A percentile compares a stretch with the other conserved stretches of the same genome.
These are phyloP conservation scores for Hyphodiscus sp. DNA, from an alignment of 2,329 filamentous ascomycete genomes.

Conservation along the genomic window DNA sequence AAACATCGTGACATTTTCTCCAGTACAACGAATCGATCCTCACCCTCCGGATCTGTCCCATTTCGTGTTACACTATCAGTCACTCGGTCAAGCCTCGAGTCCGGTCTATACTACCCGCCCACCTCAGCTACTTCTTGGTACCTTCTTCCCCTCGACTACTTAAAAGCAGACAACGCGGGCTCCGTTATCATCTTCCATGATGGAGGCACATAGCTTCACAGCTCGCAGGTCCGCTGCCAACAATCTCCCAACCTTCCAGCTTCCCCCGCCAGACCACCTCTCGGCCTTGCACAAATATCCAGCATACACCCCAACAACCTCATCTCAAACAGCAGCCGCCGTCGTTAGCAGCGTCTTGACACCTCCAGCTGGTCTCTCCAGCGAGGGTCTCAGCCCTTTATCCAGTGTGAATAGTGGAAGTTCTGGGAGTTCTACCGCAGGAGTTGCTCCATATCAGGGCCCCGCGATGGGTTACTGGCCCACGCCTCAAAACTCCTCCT, in stretches of 20 bases:
- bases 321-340: constrained; percentile 32
- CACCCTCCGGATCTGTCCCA: constrained; percentile 4
- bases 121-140: not conserved
- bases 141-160: constrained; percentile 1
- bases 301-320: constrained; percentile 42
- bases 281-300: constrained; percentile 44
- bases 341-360: constrained; percentile 35
- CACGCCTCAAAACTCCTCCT: constrained; percentile 38
- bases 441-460: constrained; percentile 49
- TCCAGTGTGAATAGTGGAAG: constrained; percentile 55
- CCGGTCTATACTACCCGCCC: not conserved
- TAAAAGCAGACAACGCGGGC: constrained; percentile 15
- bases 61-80: not conserved
- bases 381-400: constrained; percentile 55
- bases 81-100: constrained; percentile 1
- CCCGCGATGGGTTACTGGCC: constrained; percentile 54
- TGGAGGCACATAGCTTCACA: constrained; percentile 61
- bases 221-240: constrained; percentile 64
- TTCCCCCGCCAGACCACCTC: constrained; percentile 54
- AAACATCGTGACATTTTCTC: not conserved
- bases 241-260: constrained; percentile 62
- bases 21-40: no score
- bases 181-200: constrained; percentile 32
- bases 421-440: constrained; percentile 50
- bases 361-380: constrained; percentile 40